Evolutionary conservation across 805 yeast genomes (phyloP), one percentile per base, ranked within the genome.

Genomic region (Scheffersomyces lignosus): DNA sequence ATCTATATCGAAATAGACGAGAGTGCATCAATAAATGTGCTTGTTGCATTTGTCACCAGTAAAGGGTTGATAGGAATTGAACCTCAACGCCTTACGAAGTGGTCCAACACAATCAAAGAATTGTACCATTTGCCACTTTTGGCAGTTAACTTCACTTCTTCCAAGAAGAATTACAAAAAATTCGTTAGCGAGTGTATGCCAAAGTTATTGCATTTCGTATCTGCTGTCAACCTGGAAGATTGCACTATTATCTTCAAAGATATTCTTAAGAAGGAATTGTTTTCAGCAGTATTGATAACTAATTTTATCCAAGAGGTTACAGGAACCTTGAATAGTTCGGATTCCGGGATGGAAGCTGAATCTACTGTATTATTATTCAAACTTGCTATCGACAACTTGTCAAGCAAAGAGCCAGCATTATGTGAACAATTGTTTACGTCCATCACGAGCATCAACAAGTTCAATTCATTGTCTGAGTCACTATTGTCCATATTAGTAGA

Each of bases 371-470:
- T 13, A 34, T 57, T 49, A 28, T 74, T 38, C 48, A 45, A 18
- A 43, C 42, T 49, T 37, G 58, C 47, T 49, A 66, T 60, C 34
- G 51, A 49, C 28, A 59, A 34, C 31, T 59, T 41, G 44, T 68
- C 53, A 33, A 56, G 37, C 35, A 64, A 42, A 31, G 67, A 71
- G 31, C 56, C 71, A 20, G 33, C 48, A 0, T 51, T 64, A 3
- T 60, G 81, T 30, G 87, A 83, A 53, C 56, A 62, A 2, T 48
- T 78, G 1, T 81, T 71, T 50, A 54, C 62, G n/a, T 40, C 57
- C 2, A 62, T 82, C 6, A 64, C 70, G 3, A 34, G 40, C 7
- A 34, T 29, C 0, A 41, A 53, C 2, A 49, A 59, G 9, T 68
- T 63, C 41, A 71, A 75, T 2, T 44, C 48, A 0, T 52, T 70